Evolutionary conservation across 306 rosid species (phyloP), one percentile per base, ranked within the genome.

Genomic region (Canavalia gladiata): DNA sequence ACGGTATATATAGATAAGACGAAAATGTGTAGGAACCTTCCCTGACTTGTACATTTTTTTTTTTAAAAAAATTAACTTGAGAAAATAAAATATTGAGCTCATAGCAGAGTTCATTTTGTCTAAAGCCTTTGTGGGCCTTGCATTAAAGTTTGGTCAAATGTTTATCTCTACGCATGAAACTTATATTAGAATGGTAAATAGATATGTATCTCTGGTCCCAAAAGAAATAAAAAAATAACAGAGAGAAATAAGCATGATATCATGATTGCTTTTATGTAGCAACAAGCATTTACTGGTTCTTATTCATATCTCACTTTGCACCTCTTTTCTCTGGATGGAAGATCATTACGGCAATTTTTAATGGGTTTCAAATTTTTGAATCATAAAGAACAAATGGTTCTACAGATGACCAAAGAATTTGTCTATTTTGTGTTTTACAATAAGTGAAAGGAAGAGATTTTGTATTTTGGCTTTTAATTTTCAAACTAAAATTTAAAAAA

Each of bases 21-120:
- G 49, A 37, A 37, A 64, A 64, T 39, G 49, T 39, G n/a, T n/a
- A 18, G 18, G 71, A 65, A 65, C 33, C 71, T 65, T 66, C 72
- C 72, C 10, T 25, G n/a, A 1, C 18, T 66, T 41, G 52, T 18
- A 42, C 31, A 3, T 65, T 66, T 42, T 41, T 65, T n/a, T 3
- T 42, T 41, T 65, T 6, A 8, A 65, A 11, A 35, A 64, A 34
- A 11, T n/a, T 2, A 18, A 25, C 72, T 4, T 31, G 3, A 39
- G 39, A 13, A 3, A 18, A 4, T 12, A 35, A 41, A 65, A n/a
- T 2, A 39, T 7, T 7, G 7, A 65, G 18, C 35, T 67, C 72
- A n/a, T 51, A 5, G 72, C 52, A 41, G 33, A 65, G 45, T 41
- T 65, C 1, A 41, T 65, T 33, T 12, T 41, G 51, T 41, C 50